Percentiles rank a stretch among this genome's conserved stretches.
These are phyloP conservation scores for Xylariales sp. DNA, from an alignment of 2,329 filamentous ascomycete genomes.

Conservation along the genomic window DNA sequence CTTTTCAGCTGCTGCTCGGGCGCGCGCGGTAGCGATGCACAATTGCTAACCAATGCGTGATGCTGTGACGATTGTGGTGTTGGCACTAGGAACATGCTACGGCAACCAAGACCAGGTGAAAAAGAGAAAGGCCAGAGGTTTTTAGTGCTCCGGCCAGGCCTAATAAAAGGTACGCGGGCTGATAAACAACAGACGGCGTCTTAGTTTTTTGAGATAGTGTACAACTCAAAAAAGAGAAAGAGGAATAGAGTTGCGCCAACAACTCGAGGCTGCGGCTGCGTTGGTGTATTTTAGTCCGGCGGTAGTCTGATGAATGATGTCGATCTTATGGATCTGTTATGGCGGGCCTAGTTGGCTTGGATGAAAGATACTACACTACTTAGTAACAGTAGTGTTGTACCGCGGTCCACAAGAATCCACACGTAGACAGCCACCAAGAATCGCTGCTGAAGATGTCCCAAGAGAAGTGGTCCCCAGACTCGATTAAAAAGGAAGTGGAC, in stretches of 20 bases:
- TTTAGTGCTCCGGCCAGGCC: constrained; percentile 51
- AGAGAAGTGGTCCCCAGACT: constrained; percentile 41
- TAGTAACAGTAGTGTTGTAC: constrained; percentile 40
- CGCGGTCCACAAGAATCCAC: constrained; percentile 40
- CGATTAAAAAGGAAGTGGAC: constrained; percentile 41
- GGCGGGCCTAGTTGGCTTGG: constrained; percentile 44
- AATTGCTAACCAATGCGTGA: constrained; percentile 48
- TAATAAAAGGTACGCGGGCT: constrained; percentile 45
- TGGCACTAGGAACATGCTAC: constrained; percentile 52
- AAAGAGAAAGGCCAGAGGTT: constrained; percentile 47
- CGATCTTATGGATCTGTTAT: constrained; percentile 47
- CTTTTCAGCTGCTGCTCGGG: constrained; percentile 46
- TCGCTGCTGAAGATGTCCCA: constrained; percentile 45
- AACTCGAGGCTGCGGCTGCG: constrained; percentile 49
- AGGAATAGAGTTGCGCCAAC: constrained; percentile 51
- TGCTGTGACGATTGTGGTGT: constrained; percentile 48
- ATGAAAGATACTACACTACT: constrained; percentile 42
- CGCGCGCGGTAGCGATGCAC: constrained; percentile 47
- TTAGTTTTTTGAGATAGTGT: constrained; percentile 43
- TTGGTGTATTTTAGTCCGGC: constrained; percentile 54
- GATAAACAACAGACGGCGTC: constrained; percentile 45
- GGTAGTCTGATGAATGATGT: constrained; percentile 49
- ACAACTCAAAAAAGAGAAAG: constrained; percentile 47
- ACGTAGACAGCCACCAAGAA: constrained; percentile 47
- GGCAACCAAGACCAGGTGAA: constrained; percentile 45